Evolutionary conservation across 176 grass and related monocot species (phyloP).

Genomic region (Cenchrus purpureus): DNA sequence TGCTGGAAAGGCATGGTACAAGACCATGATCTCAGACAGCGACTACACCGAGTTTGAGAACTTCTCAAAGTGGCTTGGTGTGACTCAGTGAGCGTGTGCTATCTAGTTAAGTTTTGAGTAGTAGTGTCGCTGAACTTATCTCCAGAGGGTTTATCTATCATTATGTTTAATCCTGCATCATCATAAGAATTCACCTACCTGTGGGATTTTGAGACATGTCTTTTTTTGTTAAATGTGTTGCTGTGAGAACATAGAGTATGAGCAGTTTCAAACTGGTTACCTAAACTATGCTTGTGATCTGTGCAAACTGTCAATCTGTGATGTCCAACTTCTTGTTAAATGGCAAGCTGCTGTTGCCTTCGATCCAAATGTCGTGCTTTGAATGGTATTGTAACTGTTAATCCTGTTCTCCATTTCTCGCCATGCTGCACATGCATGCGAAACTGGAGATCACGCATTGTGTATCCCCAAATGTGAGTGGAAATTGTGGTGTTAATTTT

Average conservation of each 20-base stretch:
- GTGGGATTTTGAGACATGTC: constrained; percentile 26
- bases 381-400: no score
- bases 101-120: constrained; percentile 53
- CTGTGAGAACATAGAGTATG: constrained; percentile 38
- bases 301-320: neutral
- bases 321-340: neutral
- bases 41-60: constrained; percentile 81
- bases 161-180: constrained; percentile 30
- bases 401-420: no score
- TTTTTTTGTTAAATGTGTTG: constrained; percentile 14
- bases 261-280: neutral
- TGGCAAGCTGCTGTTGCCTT: neutral
- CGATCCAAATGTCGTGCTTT: neutral
- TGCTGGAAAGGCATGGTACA: constrained; percentile 80
- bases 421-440: no score
- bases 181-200: constrained; percentile 20
- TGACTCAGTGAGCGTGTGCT: constrained; percentile 50
- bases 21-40: constrained; percentile 81
- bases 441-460: no score
- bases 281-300: constrained; percentile 15
- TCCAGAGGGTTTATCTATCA: neutral
- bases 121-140: constrained; percentile 7
- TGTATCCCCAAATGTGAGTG: no score
- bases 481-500: no score
- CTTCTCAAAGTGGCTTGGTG: constrained; percentile 90